These are phyloP conservation scores for Dissophora ornata DNA, from an alignment of 192 early-diverging fungal genomes.

Conservation along the genomic window DNA sequence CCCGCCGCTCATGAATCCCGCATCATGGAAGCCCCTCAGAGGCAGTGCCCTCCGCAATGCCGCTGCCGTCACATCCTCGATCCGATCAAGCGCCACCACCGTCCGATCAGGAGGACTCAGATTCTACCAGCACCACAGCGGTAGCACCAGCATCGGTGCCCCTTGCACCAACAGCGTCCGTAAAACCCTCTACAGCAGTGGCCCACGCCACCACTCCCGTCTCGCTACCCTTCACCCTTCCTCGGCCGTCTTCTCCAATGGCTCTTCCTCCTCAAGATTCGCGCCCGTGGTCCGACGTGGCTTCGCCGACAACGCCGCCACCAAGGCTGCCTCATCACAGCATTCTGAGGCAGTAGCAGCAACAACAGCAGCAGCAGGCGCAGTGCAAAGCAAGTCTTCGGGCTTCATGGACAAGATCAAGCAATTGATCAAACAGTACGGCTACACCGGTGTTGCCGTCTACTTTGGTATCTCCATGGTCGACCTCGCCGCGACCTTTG, in stretches of 20 bases:
- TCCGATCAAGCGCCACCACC: constrained; percentile 14
- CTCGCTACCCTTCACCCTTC: constrained; percentile 3
- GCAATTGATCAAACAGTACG: constrained; percentile 62
- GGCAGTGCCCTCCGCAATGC: constrained; percentile 15
- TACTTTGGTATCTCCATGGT: constrained; percentile 59
- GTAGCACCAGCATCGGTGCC: background rate
- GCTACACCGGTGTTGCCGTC: constrained; percentile 59
- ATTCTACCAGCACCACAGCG: constrained; percentile 18
- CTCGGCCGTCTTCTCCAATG: background rate
- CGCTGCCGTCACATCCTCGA: background rate
- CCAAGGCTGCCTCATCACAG: constrained; percentile 2
- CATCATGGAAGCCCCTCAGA: constrained; percentile 3
- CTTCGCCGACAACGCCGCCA: constrained; percentile 16
- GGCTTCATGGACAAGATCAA: constrained; percentile 57
- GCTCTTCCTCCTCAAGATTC: constrained; percentile 9
- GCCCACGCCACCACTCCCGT: background rate
- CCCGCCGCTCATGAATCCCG: constrained; percentile 10
- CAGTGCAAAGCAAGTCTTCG: too few species aligned
- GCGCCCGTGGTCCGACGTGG: constrained; percentile 32
- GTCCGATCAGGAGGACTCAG: background rate
- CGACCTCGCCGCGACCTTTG: constrained; percentile 63
- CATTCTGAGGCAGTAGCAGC: too few species aligned
- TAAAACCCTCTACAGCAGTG: constrained; percentile 19
- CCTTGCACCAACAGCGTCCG: constrained; percentile 37
- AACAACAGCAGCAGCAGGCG: too few species aligned